phyloP scores from a whole-genome alignment of 2,329 filamentous ascomycete genomes.

The Calcarisporium arbuscula region DNA sequence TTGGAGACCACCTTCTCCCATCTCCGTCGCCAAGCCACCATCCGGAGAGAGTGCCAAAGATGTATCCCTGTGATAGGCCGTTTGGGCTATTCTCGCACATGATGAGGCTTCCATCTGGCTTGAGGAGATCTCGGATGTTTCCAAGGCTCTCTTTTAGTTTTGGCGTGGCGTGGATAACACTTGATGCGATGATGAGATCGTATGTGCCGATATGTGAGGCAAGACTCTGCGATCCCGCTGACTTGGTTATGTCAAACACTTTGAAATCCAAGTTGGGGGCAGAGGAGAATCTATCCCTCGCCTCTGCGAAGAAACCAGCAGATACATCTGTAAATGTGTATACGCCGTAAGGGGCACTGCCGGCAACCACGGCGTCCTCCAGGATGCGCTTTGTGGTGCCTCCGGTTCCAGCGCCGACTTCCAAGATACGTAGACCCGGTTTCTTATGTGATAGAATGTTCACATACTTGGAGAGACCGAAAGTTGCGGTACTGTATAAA shows the following conservation, averaged over 20 bases:
- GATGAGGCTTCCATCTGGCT: slow-evolving; percentile 18
- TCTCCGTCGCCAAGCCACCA: slow-evolving; percentile 2
- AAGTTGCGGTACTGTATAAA: not conserved
- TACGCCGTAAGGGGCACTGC: not conserved
- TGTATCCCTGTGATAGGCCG: not conserved
- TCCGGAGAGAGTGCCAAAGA: not conserved
- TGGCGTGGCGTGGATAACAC: slow-evolving; percentile 17
- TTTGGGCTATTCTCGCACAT: not conserved
- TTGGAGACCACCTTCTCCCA: not conserved
- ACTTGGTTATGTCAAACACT: slow-evolving; percentile 19
- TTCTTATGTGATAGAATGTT: slow-evolving; percentile 15
- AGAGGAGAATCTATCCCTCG: slow-evolving; percentile 13
- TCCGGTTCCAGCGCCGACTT: slow-evolving; percentile 33
- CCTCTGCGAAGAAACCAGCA: slow-evolving; percentile 13
- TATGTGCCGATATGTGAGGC: slow-evolving; percentile 13
- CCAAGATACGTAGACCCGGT: slow-evolving; percentile 26
- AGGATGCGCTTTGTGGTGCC: not conserved
- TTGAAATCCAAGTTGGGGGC: slow-evolving; percentile 6
- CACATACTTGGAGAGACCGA: slow-evolving; percentile 10
- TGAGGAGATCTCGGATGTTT: slow-evolving; percentile 16
- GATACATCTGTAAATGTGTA: slow-evolving; percentile 19
- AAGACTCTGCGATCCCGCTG: too few species aligned
- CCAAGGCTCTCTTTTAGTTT: slow-evolving; percentile 12
- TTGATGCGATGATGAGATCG: slow-evolving; percentile 18
- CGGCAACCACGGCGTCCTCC: not conserved